Evolutionary conservation across 257 asterid genomes (phyloP).

Genomic region (Salvia hispanica): DNA sequence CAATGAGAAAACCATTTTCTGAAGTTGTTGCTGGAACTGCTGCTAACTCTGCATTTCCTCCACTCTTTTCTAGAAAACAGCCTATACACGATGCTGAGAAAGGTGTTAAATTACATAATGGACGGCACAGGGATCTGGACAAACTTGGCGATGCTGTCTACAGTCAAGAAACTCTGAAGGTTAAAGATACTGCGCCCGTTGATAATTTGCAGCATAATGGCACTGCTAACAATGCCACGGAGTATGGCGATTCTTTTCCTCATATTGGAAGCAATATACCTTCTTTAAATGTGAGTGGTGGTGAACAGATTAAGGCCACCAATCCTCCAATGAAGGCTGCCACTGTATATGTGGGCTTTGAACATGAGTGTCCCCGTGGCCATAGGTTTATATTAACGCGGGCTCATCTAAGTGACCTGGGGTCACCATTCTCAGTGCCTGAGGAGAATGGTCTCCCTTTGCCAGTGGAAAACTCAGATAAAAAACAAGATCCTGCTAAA

Average conservation of each 20-base stretch:
- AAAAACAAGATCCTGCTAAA: constrained; percentile 52
- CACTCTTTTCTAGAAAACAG: constrained; percentile 65
- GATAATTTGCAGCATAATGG: constrained; percentile 38
- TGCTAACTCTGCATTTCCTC: constrained; percentile 73
- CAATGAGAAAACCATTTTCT: constrained; percentile 80
- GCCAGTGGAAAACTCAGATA: constrained; percentile 45
- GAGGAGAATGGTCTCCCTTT: constrained; percentile 52
- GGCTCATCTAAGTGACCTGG: constrained; percentile 77
- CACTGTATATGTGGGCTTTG: constrained; percentile 71
- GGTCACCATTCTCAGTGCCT: constrained; percentile 53
- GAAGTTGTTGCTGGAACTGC: constrained; percentile 95
- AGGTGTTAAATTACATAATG: constrained; percentile 47
- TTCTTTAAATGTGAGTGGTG: constrained; percentile 38
- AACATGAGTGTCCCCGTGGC: constrained; percentile 92
- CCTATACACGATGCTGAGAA: constrained; percentile 50
- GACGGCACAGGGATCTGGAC: constrained; percentile 36
- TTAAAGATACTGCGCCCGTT: constrained; percentile 34
- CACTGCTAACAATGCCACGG: constrained; percentile 29
- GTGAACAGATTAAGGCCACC: constrained; percentile 39
- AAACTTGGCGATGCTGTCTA: constrained; percentile 42
- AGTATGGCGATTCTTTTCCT: constrained; percentile 44
- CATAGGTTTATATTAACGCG: constrained; percentile 78
- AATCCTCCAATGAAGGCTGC: constrained; percentile 43
- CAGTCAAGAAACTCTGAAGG: constrained; percentile 46
- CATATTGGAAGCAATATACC: constrained; percentile 46